These are phyloP conservation scores for Phytophthora hybrid DNA, from an alignment of 352 stramenopile species.

Conservation along the genomic window DNA sequence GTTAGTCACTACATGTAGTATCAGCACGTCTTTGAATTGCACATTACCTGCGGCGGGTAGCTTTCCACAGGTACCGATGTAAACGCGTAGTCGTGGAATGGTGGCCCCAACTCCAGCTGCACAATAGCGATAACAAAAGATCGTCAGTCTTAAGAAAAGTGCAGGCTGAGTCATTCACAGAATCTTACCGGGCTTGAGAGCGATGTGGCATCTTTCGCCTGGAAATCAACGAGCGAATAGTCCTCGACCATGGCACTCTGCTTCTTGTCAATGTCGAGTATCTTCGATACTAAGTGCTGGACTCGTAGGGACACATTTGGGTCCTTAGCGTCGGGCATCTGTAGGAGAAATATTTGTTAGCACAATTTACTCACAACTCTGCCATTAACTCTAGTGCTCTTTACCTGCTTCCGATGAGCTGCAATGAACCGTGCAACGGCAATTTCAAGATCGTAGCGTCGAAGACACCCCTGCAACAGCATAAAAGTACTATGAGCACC, in stretches of 20 bases:
- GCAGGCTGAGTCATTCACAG: constrained; percentile 40
- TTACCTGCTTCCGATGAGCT: constrained; percentile 66
- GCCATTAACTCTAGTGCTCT: background rate
- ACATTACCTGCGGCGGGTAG: constrained; percentile 77
- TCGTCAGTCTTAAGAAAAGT: background rate
- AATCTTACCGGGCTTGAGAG: constrained; percentile 57
- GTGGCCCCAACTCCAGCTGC: constrained; percentile 77
- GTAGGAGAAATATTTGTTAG: background rate
- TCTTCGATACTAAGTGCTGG: constrained; percentile 77
- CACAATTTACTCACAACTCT: background rate
- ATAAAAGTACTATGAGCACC: background rate
- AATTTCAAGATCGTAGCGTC: constrained; percentile 81
- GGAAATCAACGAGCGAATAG: constrained; percentile 78
- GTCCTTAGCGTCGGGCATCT: constrained; percentile 70
- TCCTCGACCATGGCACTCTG: constrained; percentile 71
- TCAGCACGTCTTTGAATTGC: background rate
- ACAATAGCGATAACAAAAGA: background rate
- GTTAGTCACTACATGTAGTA: constrained; percentile 1
- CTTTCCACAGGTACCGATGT: constrained; percentile 75
- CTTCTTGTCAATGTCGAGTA: constrained; percentile 81
- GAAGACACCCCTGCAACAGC: constrained; percentile 59
- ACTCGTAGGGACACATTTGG: constrained; percentile 71
- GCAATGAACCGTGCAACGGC: constrained; percentile 80
- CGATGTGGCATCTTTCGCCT: constrained; percentile 66
- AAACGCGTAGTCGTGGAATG: constrained; percentile 72